phyloP scores from a whole-genome alignment of 2,329 filamentous ascomycete species.

The Nannizziopsis barbatae region DNA sequence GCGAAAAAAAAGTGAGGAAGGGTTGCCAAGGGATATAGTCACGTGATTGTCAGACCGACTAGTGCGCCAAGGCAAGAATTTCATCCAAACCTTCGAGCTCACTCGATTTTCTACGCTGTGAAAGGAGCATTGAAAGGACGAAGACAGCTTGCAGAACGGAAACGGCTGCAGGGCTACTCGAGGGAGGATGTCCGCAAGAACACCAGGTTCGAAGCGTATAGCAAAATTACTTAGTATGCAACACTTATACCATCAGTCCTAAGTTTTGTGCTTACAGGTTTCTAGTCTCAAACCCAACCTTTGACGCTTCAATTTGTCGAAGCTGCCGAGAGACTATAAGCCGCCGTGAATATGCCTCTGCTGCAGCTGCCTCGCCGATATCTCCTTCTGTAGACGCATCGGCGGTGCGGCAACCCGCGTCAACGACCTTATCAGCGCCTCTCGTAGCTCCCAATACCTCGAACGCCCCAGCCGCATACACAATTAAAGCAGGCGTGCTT shows the following conservation, averaged over 20 bases:
- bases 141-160: constrained; percentile 9
- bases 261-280: constrained; percentile 14
- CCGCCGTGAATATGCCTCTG: constrained; percentile 33
- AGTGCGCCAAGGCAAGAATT: constrained; percentile 18
- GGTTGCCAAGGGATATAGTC: constrained; percentile 11
- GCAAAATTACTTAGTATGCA: constrained; percentile 31
- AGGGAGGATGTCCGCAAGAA: constrained; percentile 30
- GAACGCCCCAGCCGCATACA: constrained; percentile 31
- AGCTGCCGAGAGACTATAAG: constrained; percentile 34
- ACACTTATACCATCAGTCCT: neutral
- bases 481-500: constrained; percentile 57
- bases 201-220: constrained; percentile 33
- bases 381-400: constrained; percentile 22
- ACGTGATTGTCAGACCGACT: constrained; percentile 21
- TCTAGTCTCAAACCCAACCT: constrained; percentile 26
- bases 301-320: constrained; percentile 34
- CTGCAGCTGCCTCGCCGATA: constrained; percentile 26
- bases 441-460: constrained; percentile 21
- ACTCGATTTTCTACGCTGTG: constrained; percentile 2
- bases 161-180: constrained; percentile 6
- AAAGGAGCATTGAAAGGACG: neutral
- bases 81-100: constrained; percentile 3
- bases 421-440: constrained; percentile 16
- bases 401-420: constrained; percentile 22
- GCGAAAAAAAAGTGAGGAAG: constrained; percentile 9